Evolutionary conservation across 1,284 basidiomycete genomes (phyloP).

Genomic region (Cryptococcus neoformans): DNA sequence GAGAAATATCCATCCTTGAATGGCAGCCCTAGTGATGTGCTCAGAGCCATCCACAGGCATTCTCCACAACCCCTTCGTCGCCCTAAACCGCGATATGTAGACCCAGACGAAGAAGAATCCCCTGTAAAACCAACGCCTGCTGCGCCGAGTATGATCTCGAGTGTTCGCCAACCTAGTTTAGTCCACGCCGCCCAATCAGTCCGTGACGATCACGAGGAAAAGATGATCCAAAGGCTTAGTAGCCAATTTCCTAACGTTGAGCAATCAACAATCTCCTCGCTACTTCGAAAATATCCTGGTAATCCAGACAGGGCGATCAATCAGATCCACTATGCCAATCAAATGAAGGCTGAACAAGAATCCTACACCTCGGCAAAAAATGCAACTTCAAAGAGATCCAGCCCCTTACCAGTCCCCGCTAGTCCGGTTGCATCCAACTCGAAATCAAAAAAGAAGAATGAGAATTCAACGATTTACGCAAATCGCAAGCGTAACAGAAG

Average conservation of each 20-base stretch:
- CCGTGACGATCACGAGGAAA: constrained; percentile 9
- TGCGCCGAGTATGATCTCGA: constrained; percentile 7
- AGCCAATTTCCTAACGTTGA: constrained; percentile 21
- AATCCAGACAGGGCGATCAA: constrained; percentile 18
- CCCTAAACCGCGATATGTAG: constrained; percentile 10
- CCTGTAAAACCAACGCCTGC: constrained; percentile 1
- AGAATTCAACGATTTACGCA: constrained; percentile 49
- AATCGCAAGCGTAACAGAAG: constrained; percentile 30
- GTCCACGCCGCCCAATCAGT: constrained; percentile 11
- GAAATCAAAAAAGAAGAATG: constrained; percentile 36
- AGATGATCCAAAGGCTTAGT: constrained; percentile 13
- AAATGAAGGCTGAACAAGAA: background rate
- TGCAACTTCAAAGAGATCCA: background rate
- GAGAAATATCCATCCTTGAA: constrained; percentile 2
- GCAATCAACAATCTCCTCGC: constrained; percentile 9
- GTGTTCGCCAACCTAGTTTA: constrained; percentile 14
- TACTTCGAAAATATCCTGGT: constrained; percentile 12
- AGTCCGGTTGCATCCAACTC: background rate
- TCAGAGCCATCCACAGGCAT: constrained; percentile 11
- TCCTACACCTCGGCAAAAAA: background rate
- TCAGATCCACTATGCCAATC: constrained; percentile 14
- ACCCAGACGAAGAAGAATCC: constrained; percentile 15
- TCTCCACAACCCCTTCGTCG: constrained; percentile 12
- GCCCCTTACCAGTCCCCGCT: background rate
- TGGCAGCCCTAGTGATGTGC: constrained; percentile 18